Evolutionary conservation across 805 yeast species (phyloP).

Genomic region (Ogataea corticis): DNA sequence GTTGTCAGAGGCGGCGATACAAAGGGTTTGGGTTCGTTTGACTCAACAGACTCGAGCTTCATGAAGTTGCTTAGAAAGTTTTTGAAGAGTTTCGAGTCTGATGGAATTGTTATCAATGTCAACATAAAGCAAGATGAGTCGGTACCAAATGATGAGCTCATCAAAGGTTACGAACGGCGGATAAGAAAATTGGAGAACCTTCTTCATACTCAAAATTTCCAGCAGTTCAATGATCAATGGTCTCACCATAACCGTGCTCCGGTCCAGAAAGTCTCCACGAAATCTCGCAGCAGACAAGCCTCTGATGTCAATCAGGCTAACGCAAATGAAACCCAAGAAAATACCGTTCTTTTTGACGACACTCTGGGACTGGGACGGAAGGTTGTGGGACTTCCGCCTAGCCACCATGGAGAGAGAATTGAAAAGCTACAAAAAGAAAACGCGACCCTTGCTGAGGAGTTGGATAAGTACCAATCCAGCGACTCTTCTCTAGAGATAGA

Average conservation of each 20-base stretch:
- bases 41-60: slow-evolving; percentile 34
- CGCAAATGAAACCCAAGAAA: slow-evolving; percentile 8
- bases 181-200: slow-evolving; percentile 76
- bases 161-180: slow-evolving; percentile 67
- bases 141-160: slow-evolving; percentile 35
- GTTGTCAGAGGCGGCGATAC: slow-evolving; percentile 26
- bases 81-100: slow-evolving; percentile 45
- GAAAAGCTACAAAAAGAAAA: slow-evolving; percentile 28
- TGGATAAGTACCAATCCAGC: slow-evolving; percentile 16
- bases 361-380: slow-evolving; percentile 24
- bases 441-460: slow-evolving; percentile 16
- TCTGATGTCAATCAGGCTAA: slow-evolving; percentile 8
- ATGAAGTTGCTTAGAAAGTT: slow-evolving; percentile 43
- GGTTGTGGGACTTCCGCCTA: slow-evolving; percentile 29
- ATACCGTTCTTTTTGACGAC: slow-evolving; percentile 22
- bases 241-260: slow-evolving; percentile 21
- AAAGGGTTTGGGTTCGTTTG: slow-evolving; percentile 34
- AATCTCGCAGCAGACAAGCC: slow-evolving; percentile 9
- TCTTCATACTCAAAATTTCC: slow-evolving; percentile 70
- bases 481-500: slow-evolving; percentile 15
- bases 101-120: slow-evolving; percentile 33
- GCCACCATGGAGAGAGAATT: slow-evolving; percentile 28
- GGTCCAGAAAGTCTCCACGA: slow-evolving; percentile 5
- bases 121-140: slow-evolving; percentile 34
- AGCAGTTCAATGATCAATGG: slow-evolving; percentile 46